phyloP scores from a whole-genome alignment of 202 grass and related monocot species.

The Zoysia matrella region DNA sequence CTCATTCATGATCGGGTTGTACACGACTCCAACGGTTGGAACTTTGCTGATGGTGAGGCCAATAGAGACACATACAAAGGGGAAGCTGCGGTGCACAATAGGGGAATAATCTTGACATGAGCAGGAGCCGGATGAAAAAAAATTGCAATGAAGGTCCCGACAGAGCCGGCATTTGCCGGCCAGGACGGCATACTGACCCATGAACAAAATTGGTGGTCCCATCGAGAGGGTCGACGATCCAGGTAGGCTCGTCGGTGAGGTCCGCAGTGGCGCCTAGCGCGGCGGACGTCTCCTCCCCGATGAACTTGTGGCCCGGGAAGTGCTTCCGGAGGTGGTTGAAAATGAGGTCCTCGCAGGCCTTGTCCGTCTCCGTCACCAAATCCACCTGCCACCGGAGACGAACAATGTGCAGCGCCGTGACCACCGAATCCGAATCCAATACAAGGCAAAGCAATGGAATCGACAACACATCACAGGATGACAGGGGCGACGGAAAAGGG shows the following conservation, averaged over 20 bases:
- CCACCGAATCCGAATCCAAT: conserved; percentile 29
- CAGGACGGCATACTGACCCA: conserved; percentile 50
- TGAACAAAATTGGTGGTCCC: conserved; percentile 99
- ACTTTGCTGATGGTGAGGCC: conserved; percentile 83
- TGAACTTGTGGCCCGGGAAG: conserved; percentile 91
- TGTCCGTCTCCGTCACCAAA: conserved; percentile 99
- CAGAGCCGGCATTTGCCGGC: not conserved
- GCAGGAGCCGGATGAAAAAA: not conserved
- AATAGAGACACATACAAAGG: conserved; percentile 95
- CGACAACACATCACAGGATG: not conserved
- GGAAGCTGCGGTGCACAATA: conserved; percentile 62
- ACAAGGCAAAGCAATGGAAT: not conserved
- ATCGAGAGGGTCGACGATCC: conserved; percentile 94
- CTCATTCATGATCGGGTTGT: conserved; percentile 94
- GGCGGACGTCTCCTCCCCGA: conserved; percentile 93
- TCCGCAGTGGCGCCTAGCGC: conserved; percentile 69
- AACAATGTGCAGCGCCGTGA: conserved; percentile 13
- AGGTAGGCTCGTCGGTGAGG: conserved; percentile 84
- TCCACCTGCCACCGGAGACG: conserved; percentile 59
- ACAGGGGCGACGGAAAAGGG: too few relatives aligned
- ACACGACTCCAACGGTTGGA: conserved; percentile 83
- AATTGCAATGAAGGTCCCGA: not conserved
- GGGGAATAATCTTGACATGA: conserved; percentile 1
- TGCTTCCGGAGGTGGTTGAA: conserved; percentile 82
- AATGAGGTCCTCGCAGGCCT: conserved; percentile 93